Base-by-base conservation (phyloP, 257 asterid genomes). In the Solanum pennellii region DNA sequence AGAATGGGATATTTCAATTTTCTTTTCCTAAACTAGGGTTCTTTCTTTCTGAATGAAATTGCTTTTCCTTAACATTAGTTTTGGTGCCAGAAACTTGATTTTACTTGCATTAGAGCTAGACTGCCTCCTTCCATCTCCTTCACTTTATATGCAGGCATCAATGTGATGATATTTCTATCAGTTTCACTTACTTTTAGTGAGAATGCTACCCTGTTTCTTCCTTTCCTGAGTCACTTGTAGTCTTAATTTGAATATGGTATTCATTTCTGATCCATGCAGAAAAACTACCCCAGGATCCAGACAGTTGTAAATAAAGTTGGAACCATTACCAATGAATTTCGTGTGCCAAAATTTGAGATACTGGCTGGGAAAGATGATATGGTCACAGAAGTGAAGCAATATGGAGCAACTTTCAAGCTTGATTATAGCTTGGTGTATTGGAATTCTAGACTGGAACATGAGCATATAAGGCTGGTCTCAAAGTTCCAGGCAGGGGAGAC, bases 361-460 rank as follows among this genome's bases (percentile, higher is more conserved):
- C 91, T 97, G 79, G 98, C 96, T 6, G 99, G 99, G 20, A 94
- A 95, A 85, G 87, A 91, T 89, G 93, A 94, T 89, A 94, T 94
- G 98, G 93, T 94, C 83, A 97, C 99, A 73, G 98, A 94, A 89
- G 97, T 97, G 89, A 97, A 92, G 92, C 98, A 97, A 92, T 91
- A 91, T 87, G 93, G 96, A 73, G 98, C 99, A 77, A 88, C 83
- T 88, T 97, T 97, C 96, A 97, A 95, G 94, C 99, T 97, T 90
- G 99, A 97, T 91, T 97, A 94, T 88, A 88, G 99, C 89, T 93
- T 93, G 90, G 99, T 97, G 74, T 97, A 97, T 88, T 96, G 99
- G 99, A 96, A 96, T 89, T 96, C 99, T 82, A 94, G 98, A 89
- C 88, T 96, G 94, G 99, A 96, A 83, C 98, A 96, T 75, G 99